Evolutionary conservation across 140 eudicot species (phyloP), one percentile per base, ranked within the genome.

Genomic region (Cichorium intybus): DNA sequence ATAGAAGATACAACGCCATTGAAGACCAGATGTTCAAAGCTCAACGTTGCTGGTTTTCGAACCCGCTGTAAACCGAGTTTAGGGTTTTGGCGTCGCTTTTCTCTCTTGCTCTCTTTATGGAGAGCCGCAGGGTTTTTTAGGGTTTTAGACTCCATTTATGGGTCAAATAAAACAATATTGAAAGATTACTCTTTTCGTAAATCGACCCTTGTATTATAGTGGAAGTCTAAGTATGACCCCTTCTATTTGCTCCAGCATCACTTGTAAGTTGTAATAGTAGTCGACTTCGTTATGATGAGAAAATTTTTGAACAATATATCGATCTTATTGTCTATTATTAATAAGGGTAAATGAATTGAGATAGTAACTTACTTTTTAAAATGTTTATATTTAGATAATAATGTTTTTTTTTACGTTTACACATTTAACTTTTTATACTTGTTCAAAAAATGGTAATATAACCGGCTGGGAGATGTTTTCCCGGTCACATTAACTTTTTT

Each of bases 1-100:
- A n/a, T n/a, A 11, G 69, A 8, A 88, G 27, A 50, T 85, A 80
- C 67, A 86, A 58, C 46, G 95, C 80, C 97, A 86, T 90, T 56
- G 61, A 17, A 20, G 43, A 49, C 5, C 34, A 43, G 21, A 46
- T 37, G 56, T 23, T 58, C 6, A 27, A 39, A 67, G 52, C 55
- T 53, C 63, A 54, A 31, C 7, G 53, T 54, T 24, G 37, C 26
- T 4, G 1, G 27, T 21, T 65, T 50, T 65, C 45, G 18, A 6
- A 60, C 35, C 67, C 46, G 31, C 48, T 65, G 49, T 31, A 31
- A 49, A 31, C 21, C 7, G 29, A 51, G 20, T 24, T 52, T 72
- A 62, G 65, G 72, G 78, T 63, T 63, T 71, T 72, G 59, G 71
- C 64, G 77, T 52, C 49, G 71, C 77, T 41, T 23, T 24, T 60